These are phyloP conservation scores for Talaromyces borbonicus DNA, from an alignment of 495 filamentous ascomycete genomes.

Conservation along the genomic window DNA sequence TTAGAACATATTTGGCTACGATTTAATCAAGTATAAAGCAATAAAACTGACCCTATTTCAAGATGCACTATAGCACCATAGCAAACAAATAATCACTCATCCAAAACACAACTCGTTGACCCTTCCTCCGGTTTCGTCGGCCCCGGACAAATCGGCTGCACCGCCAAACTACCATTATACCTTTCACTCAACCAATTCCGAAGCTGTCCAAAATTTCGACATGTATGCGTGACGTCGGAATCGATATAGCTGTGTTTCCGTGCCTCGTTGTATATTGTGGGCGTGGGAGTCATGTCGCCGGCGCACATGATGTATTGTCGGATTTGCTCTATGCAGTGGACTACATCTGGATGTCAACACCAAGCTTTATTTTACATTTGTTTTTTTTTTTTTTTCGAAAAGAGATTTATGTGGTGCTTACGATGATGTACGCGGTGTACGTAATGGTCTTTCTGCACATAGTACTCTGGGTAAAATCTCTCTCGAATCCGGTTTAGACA, in stretches of 20 bases:
- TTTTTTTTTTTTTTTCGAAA: too few relatives aligned
- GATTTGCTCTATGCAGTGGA: constrained; percentile 13
- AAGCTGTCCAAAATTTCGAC: constrained; percentile 4
- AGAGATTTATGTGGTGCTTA: too few relatives aligned
- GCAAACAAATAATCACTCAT: too few relatives aligned
- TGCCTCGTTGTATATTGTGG: not conserved
- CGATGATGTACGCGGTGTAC: constrained; percentile 1
- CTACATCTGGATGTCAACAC: not conserved
- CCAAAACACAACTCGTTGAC: not conserved
- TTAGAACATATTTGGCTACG: too few relatives aligned
- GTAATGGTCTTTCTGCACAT: not conserved
- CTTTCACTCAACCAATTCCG: not conserved
- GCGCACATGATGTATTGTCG: constrained; percentile 10
- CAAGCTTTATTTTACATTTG: not conserved
- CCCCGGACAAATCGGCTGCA: constrained; percentile 1
- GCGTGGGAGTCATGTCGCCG: constrained; percentile 8
- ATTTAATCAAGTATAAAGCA: too few relatives aligned
- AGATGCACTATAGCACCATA: too few relatives aligned
- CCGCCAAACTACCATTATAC: not conserved
- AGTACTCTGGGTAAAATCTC: constrained; percentile 9
- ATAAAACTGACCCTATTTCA: too few relatives aligned
- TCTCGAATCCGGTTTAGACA: constrained; percentile 13
- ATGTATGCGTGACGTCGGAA: constrained; percentile 2
- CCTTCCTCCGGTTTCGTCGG: not conserved
- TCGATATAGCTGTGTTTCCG: constrained; percentile 1